Evolutionary conservation across 2,329 filamentous ascomycete genomes (phyloP).

Genomic region (Xylariaceae sp.): DNA sequence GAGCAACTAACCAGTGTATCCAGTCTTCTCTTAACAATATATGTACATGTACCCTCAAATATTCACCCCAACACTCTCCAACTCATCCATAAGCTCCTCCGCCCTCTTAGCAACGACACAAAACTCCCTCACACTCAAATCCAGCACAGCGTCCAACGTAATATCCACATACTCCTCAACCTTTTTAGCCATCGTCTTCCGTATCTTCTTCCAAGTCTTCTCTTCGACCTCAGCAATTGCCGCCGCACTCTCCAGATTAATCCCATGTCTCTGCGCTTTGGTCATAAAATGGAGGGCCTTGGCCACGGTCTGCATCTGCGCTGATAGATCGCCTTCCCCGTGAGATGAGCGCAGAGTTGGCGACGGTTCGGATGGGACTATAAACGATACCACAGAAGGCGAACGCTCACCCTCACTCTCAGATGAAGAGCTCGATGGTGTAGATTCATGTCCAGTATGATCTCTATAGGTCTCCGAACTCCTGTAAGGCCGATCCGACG

Average conservation of each 20-base stretch:
- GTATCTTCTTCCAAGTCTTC: slow-evolving; percentile 1
- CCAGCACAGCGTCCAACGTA: neutral
- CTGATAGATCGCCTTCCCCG: too few relatives aligned
- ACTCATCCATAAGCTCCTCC: neutral
- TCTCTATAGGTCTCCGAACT: too few relatives aligned
- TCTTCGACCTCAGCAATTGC: slow-evolving; percentile 3
- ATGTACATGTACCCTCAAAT: neutral
- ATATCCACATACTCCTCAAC: slow-evolving; percentile 1
- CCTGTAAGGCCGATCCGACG: too few relatives aligned
- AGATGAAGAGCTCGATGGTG: too few relatives aligned
- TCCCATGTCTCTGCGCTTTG: slow-evolving; percentile 5
- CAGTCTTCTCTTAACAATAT: too few relatives aligned
- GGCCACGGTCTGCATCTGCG: neutral
- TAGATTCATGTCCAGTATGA: too few relatives aligned
- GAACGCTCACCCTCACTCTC: too few relatives aligned
- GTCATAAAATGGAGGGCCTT: slow-evolving; percentile 10
- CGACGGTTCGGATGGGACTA: too few relatives aligned
- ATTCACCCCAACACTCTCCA: neutral
- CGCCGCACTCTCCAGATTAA: slow-evolving; percentile 3
- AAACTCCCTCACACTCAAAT: neutral
- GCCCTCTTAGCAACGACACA: neutral
- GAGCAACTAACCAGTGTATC: too few relatives aligned
- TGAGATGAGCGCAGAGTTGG: too few relatives aligned
- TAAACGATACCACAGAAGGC: too few relatives aligned
- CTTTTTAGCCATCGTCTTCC: neutral